phyloP scores from a whole-genome alignment of 495 filamentous ascomycete species.

The Penicillium robsamsonii region DNA sequence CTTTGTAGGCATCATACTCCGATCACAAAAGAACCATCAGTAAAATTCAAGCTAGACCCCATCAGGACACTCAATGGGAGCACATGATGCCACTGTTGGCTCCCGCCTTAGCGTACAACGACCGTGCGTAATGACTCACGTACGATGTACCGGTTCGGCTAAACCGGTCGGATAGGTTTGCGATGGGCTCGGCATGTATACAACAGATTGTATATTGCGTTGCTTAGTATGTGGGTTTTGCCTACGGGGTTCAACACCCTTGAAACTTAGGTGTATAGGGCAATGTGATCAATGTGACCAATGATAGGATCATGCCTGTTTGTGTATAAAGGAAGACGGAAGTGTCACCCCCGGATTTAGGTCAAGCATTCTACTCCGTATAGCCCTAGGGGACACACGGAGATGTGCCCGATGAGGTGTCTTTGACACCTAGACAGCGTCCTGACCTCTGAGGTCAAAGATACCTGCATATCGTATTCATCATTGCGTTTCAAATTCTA shows the following conservation, averaged over 20 bases:
- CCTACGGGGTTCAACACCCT: constrained; percentile 14
- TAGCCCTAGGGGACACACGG: constrained; percentile 8
- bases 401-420: constrained; percentile 16
- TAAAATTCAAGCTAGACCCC: constrained; percentile 9
- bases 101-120: constrained; percentile 4
- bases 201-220: constrained; percentile 1
- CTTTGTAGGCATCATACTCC: constrained; percentile 20
- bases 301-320: not conserved
- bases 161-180: constrained; percentile 8
- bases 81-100: constrained; percentile 15
- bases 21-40: constrained; percentile 13
- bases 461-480: not conserved
- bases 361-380: constrained; percentile 3
- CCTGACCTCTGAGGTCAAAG: not conserved
- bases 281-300: not conserved
- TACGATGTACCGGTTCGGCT: constrained; percentile 16
- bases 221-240: constrained; percentile 1
- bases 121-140: constrained; percentile 30
- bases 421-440: not conserved
- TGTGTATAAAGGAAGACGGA: not conserved
- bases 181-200: constrained; percentile 2
- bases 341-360: constrained; percentile 16
- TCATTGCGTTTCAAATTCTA: not conserved
- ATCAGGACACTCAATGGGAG: constrained; percentile 10
- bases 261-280: not conserved